Base-by-base conservation (phyloP, 1,284 basidiomycete genomes). In the Melanopsichium pennsylvanicum region DNA sequence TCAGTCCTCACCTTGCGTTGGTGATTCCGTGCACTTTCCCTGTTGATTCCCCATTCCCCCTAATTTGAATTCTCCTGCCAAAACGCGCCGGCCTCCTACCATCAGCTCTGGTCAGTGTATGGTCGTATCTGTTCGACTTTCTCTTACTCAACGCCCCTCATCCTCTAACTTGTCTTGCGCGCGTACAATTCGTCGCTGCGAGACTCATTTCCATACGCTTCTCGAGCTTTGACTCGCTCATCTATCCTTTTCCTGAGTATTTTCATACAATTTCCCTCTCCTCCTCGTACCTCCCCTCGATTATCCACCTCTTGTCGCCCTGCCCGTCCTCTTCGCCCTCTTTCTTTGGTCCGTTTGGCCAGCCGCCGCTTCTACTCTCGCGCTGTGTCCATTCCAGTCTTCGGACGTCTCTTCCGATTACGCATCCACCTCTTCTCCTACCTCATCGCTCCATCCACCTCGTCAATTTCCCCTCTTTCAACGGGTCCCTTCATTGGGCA, bases 1-100 rank as follows among this genome's bases (percentile, higher is more conserved):
- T n/a, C n/a, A n/a, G n/a, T n/a, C n/a, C n/a, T n/a, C n/a, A n/a
- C n/a, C n/a, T n/a, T n/a, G n/a, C n/a, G n/a, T n/a, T n/a, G n/a
- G n/a, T n/a, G n/a, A 16, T 10, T 15, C 23, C 36, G 31, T 43
- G 56, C 44, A 26, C 11, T 38, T 46, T 31, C 23, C 15, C 49
- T 41, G 42, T 32, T 16, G 26, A 39, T 19, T 42, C 26, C 43
- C 47, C 45, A 19, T 29, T 34, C 33, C 47, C 64, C 59, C 59
- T 39, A 51, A 48, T 54, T 67, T 38, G 44, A 54, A 62, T 31
- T 62, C 58, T 61, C 58, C 57, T 67, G 57, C 63, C 57, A 67
- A 67, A 67, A 56, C 57, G 63, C 51, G 57, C 39, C 46, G 46
- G 19, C 35, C 49, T 35, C 21, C 64, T 68, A 25, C 58, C 64